Base-by-base conservation (phyloP, 2,329 filamentous ascomycete species). In the Exophiala viscosa region DNA sequence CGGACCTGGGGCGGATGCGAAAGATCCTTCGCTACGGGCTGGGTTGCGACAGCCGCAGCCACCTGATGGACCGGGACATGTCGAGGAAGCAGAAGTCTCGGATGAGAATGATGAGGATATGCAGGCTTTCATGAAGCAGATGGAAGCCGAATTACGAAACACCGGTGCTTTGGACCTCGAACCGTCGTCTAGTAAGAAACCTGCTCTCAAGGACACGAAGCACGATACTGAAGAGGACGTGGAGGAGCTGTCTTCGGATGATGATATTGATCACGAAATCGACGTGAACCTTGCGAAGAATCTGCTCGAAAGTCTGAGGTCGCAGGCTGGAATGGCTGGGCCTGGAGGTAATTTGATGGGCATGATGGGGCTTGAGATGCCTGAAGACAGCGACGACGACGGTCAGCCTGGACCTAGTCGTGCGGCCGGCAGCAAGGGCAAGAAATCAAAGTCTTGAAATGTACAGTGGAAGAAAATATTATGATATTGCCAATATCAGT, bases 261-360 rank as follows among this genome's bases (percentile, higher is more conserved):
- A 63, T 34, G 69, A 70, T 20, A 55, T 78, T 0, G 83, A 86
- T 48, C 80, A 93, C 3, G 78, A 90, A 58, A 82, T 93, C 23
- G 88, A 97, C 66, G 87, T 90, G 61, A 92, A 93, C 57, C 76
- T 99, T 18, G 90, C 88, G 14, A 90, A 87, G 68, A 97, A 97
- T 64, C 76, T 99, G 49, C 76, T 99, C 1, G 90, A 96, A 68
- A 92, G 89, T 63, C 91, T 99, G 71, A 95, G 95, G 66, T 86
- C 88, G 13, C 92, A 97, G 68, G 89, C 78, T 14, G 93, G 93
- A 10, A 82, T 87, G 75, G 78, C 89, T 31, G 93, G 93, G 0
- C 93, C 93, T 1, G 87, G 88, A 2, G 85, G 91, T 1, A 97
- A 96, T 66, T 74, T 99, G 55, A 78, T 99, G 64, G 86, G 85